Percentiles rank a stretch among this genome's conserved stretches.
These are phyloP conservation scores for Schizophyllum commune DNA, from an alignment of 1,284 basidiomycete genomes.

Conservation along the genomic window DNA sequence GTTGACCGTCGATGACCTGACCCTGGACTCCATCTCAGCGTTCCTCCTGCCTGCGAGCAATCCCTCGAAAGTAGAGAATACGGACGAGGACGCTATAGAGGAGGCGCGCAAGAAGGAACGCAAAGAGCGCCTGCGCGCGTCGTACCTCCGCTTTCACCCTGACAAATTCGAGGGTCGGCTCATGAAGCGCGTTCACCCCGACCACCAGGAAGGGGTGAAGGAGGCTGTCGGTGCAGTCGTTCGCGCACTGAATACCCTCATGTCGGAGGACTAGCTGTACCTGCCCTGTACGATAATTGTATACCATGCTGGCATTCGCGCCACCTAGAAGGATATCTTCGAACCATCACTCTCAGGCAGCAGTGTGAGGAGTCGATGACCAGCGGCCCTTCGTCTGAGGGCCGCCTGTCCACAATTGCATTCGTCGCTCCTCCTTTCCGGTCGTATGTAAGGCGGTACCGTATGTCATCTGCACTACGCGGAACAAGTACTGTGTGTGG, in stretches of 20 bases:
- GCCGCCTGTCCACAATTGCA: neutral
- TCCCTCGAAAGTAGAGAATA: conserved; percentile 3
- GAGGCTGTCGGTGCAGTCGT: conserved; percentile 72
- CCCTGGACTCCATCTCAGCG: conserved; percentile 44
- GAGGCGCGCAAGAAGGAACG: conserved; percentile 30
- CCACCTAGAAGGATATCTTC: too few relatives aligned
- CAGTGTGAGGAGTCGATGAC: neutral
- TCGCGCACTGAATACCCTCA: conserved; percentile 41
- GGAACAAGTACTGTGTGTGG: neutral
- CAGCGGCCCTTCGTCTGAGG: neutral
- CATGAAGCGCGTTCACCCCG: conserved; percentile 45
- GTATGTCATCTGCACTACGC: neutral
- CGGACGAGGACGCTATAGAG: conserved; percentile 6
- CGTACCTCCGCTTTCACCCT: conserved; percentile 75
- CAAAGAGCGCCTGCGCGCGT: conserved; percentile 63
- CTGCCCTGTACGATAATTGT: neutral
- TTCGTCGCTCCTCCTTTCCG: neutral
- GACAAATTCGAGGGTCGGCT: conserved; percentile 80
- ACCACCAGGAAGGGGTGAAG: conserved; percentile 64
- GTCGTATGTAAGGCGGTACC: neutral
- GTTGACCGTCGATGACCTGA: conserved; percentile 43
- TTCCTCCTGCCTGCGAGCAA: conserved; percentile 45
- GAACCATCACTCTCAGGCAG: too few relatives aligned
- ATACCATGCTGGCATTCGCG: neutral
- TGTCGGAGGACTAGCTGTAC: conserved; percentile 23